Evolutionary conservation across 768 basidiomycete species (phyloP).

Genomic region (Macrocybe gigantea): DNA sequence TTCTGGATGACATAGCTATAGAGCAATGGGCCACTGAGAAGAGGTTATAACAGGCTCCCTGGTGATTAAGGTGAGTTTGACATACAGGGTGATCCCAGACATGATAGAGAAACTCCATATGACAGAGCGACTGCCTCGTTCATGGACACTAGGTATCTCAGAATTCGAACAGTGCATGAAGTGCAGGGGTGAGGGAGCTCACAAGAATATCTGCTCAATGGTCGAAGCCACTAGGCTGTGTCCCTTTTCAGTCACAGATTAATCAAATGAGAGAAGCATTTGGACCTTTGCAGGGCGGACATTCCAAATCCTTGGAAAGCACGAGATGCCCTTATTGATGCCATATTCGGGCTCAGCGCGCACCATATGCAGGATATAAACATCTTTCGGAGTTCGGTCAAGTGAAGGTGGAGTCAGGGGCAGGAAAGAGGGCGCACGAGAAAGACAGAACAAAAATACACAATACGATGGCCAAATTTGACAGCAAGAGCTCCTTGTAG

Average conservation of each 20-base stretch:
- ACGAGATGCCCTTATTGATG: slow-evolving; percentile 35
- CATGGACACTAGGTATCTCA: slow-evolving; percentile 26
- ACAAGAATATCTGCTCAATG: slow-evolving; percentile 39
- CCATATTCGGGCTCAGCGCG: slow-evolving; percentile 33
- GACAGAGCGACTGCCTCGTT: slow-evolving; percentile 34
- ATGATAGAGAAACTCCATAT: slow-evolving; percentile 42
- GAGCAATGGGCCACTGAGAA: slow-evolving; percentile 31
- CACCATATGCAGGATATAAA: slow-evolving; percentile 41
- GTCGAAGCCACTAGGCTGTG: slow-evolving; percentile 34
- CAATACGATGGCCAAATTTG: slow-evolving; percentile 40
- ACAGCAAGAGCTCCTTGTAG: slow-evolving; percentile 32
- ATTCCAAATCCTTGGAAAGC: slow-evolving; percentile 42
- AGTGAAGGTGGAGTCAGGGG: not conserved
- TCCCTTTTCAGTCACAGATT: not conserved
- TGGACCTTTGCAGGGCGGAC: slow-evolving; percentile 35
- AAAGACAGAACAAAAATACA: slow-evolving; percentile 33
- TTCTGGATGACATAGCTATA: slow-evolving; percentile 42
- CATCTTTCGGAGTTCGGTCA: slow-evolving; percentile 21
- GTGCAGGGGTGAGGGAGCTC: not conserved
- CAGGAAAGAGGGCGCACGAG: slow-evolving; percentile 19
- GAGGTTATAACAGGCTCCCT: not conserved
- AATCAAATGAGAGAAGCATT: not conserved
- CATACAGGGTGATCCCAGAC: slow-evolving; percentile 33
- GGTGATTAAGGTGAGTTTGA: not conserved
- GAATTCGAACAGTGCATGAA: not conserved